A percentile compares a stretch with the other conserved stretches of the same genome.
Conservation (phyloP, 768 basidiomycete genomes). For the Tricholoma matsutake region DNA sequence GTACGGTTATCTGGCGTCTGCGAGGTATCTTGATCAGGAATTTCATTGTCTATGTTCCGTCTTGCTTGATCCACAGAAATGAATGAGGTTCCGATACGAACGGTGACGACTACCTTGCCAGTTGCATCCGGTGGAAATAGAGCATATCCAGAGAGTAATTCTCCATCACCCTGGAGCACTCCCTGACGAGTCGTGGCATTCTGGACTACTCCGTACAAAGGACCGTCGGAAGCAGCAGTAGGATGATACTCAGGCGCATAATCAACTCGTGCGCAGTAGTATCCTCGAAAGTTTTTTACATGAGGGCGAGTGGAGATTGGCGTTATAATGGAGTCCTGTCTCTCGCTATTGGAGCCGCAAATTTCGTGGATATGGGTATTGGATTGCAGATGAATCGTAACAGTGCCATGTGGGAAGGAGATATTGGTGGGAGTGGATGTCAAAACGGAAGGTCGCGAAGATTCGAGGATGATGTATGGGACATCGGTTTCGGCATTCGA, state of each 20-base stretch:
- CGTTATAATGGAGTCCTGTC: constrained; percentile 69
- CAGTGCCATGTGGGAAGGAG: constrained; percentile 52
- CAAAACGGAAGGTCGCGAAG: constrained; percentile 58
- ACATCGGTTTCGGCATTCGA: constrained; percentile 7
- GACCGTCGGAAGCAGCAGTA: too few species aligned
- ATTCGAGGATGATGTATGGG: constrained; percentile 67
- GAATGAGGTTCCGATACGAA: constrained; percentile 76
- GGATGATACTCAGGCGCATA: constrained; percentile 15
- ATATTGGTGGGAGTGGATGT: constrained; percentile 46
- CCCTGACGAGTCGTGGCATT: constrained; percentile 36
- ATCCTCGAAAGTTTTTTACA: constrained; percentile 46
- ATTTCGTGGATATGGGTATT: constrained; percentile 31
- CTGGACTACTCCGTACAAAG: constrained; percentile 46
- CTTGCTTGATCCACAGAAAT: constrained; percentile 69
- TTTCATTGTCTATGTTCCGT: constrained; percentile 44
- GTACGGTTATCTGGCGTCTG: background rate
- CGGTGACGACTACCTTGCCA: constrained; percentile 45
- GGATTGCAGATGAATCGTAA: constrained; percentile 35
- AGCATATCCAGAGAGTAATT: constrained; percentile 50
- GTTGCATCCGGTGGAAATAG: constrained; percentile 33
- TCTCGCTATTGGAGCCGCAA: constrained; percentile 61
- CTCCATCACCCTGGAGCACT: constrained; percentile 34
- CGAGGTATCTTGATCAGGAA: constrained; percentile 33
- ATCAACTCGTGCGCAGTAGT: constrained; percentile 61
- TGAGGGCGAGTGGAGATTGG: constrained; percentile 43